Evolutionary conservation across 2,329 filamentous ascomycete species (phyloP).

Genomic region (Pestalotiopsis fici): DNA sequence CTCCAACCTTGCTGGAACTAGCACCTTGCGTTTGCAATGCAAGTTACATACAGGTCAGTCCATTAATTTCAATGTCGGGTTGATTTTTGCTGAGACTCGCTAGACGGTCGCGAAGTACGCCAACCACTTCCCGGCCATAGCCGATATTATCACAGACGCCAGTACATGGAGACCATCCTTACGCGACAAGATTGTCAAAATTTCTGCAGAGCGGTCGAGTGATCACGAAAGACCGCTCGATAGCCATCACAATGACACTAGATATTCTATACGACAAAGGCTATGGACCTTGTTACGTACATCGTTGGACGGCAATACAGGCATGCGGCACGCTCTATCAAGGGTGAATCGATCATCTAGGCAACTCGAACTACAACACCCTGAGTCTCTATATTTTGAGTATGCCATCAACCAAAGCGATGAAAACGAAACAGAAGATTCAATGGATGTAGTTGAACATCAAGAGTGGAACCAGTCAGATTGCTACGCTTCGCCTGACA

Average conservation of each 20-base stretch:
- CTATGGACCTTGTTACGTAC: background rate
- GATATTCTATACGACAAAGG: background rate
- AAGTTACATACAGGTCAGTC: conserved; percentile 28
- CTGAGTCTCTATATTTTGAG: background rate
- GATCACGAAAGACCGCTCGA: background rate
- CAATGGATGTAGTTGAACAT: background rate
- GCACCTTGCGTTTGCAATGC: conserved; percentile 34
- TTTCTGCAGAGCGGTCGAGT: background rate
- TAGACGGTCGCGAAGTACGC: background rate
- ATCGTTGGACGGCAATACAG: background rate
- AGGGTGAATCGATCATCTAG: background rate
- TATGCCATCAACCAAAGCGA: background rate
- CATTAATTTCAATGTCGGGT: background rate
- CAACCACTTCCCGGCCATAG: conserved; percentile 3
- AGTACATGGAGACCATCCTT: background rate
- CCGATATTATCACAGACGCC: background rate
- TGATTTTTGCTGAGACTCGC: background rate
- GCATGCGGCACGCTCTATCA: background rate
- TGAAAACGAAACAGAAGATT: background rate
- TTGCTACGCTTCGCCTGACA: background rate
- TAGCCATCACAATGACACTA: background rate
- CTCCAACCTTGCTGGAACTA: conserved; percentile 22
- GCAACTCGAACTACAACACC: background rate
- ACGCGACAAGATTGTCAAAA: background rate
- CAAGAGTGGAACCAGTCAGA: background rate